Evolutionary conservation across 805 yeast species (phyloP), one percentile per base, ranked within the genome.

Genomic region (Diddensiella transvaalensis): DNA sequence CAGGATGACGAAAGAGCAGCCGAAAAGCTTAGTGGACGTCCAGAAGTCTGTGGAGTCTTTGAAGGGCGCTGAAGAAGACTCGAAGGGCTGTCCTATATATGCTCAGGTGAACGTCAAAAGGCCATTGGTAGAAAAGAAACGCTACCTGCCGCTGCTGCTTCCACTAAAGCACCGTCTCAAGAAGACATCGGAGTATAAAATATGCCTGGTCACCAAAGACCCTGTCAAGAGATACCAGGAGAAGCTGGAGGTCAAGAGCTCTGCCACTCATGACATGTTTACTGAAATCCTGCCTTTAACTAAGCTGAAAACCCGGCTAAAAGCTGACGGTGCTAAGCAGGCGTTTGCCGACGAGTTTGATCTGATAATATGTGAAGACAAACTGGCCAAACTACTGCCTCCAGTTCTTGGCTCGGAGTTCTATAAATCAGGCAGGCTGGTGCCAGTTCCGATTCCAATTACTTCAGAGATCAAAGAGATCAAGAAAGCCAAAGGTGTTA

Each of bases 361-460:
- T 58, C 57, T 83, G 22, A 72, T 87, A 2, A 69, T 87, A 6
- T 81, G 83, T 3, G 95, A 87, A 63, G 77, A 81, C 45, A 69
- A 93, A 52, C 74, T 86, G 1, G 81, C 80, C 57, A 78, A 77
- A 52, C 65, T 80, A 19, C 64, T 86, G 23, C 85, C 86, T 0
- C 67, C 68, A 1, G 63, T 83, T 0, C 64, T 87, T 30, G 85
- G 86, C 1, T 71, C 74, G 3, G 75, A 71, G 47, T 85, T 85
- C 59, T 84, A 79, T 65, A 75, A 74, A 47, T 80, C 78, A 49
- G 79, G 79, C 52, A 82, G 79, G 56, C 83, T 80, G 56, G 69
- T 82, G 15, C 95, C 95, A 2, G 76, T 74, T 54, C 77, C 83
- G 73, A 62, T 86, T 2, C 3, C 64, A 54, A 40, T 51, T 15